Evolutionary conservation across 2,329 filamentous ascomycete genomes (phyloP), one percentile per base, ranked within the genome.

Genomic region (Xylaria sp.): DNA sequence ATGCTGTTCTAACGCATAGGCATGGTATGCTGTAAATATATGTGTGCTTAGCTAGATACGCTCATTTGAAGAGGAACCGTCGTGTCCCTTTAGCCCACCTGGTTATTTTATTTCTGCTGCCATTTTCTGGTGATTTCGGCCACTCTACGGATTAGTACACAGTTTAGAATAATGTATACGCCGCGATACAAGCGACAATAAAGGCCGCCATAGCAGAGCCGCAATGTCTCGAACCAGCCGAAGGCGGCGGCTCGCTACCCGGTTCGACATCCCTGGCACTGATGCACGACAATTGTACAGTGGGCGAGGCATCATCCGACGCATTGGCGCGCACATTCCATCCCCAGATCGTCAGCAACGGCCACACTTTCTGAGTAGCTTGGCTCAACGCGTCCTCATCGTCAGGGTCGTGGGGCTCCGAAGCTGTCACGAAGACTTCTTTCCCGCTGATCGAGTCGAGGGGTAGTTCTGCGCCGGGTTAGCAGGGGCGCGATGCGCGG

Each of bases 401-500:
- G 23, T 64, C 66, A 5, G 64, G 59, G 9, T 70, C 69, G 48
- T 76, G 74, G 10, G 70, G 65, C 0, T 69, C 67, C 7, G 75
- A 77, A 7, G 74, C 74, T 4, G 75, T 76, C 39, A 73, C 74
- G 46, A 71, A 75, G 30, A 77, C 65, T 39, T 76, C 75, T 2
- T 67, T 73, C 1, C 74, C 75, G 32, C 69, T 65, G 4, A 71
- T 65, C 12, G 73, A 74, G 4, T 66, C 67, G 15, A 76, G 69
- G 0, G 75, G 71, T 12, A 74, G 60, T 65, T 76, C 74, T 76
- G 60, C 32, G 5, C 4, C 15, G 9, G 4, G 30, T 69, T 39
- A 68, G 63, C 28, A 7, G 1, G 30, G 5, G 8, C 7, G 8
- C 25, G 2, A 39, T 23, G 18, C 32, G 30, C n/a, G n/a, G 23